Evolutionary conservation across 1,284 basidiomycete species (phyloP).

Genomic region (Cryptococcus hybrid): DNA sequence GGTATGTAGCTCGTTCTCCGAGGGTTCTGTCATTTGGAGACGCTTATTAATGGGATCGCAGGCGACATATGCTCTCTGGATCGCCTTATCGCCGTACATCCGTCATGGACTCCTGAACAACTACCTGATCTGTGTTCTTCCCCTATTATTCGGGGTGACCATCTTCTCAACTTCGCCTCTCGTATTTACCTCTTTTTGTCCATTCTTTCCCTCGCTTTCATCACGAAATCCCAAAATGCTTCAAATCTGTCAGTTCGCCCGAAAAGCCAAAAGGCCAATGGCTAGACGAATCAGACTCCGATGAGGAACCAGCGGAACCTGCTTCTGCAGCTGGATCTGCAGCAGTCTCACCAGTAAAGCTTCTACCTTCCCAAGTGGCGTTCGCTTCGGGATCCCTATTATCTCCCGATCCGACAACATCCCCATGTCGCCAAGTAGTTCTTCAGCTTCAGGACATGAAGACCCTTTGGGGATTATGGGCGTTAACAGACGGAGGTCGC

Average conservation of each 20-base stretch:
- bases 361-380: slow-evolving; percentile 10
- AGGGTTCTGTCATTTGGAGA: slow-evolving; percentile 23
- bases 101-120: slow-evolving; percentile 52
- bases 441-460: background rate
- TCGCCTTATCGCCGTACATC: slow-evolving; percentile 53
- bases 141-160: slow-evolving; percentile 77
- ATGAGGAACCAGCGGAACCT: slow-evolving; percentile 35
- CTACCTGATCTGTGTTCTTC: slow-evolving; percentile 66
- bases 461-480: background rate
- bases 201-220: background rate
- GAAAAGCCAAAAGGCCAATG: slow-evolving; percentile 32
- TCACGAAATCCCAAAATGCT: background rate
- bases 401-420: background rate
- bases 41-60: slow-evolving; percentile 36
- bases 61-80: slow-evolving; percentile 70
- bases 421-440: slow-evolving; percentile 4
- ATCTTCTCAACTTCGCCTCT: slow-evolving; percentile 63
- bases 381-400: slow-evolving; percentile 3
- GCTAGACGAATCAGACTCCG: slow-evolving; percentile 46
- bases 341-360: slow-evolving; percentile 9
- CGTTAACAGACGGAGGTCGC: slow-evolving; percentile 21
- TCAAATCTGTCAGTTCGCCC: background rate
- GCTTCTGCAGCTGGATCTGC: slow-evolving; percentile 8
- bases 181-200: slow-evolving; percentile 57
- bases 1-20: slow-evolving; percentile 48